Conservation (phyloP, 169 alveolate genomes). For the Plasmodium vivax region DNA sequence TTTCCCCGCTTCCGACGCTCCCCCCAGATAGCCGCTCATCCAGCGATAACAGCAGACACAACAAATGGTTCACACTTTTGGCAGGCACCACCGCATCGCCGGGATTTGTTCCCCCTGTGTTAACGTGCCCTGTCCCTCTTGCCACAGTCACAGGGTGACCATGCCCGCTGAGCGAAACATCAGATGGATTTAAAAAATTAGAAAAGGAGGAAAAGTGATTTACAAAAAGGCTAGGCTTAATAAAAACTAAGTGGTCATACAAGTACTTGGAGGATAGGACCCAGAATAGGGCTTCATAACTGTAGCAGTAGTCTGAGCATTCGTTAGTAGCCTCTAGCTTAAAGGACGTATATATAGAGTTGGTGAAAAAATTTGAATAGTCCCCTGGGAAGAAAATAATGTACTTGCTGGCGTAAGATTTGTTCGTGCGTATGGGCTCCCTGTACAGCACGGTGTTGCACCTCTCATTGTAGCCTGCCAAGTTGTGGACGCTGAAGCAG, state of each 20-base stretch:
- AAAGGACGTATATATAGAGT: slow-evolving; percentile 44
- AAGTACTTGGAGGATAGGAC: slow-evolving; percentile 44
- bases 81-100: neutral
- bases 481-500: slow-evolving; percentile 33
- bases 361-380: slow-evolving; percentile 55
- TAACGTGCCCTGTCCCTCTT: neutral
- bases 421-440: slow-evolving; percentile 33
- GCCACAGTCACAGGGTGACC: neutral
- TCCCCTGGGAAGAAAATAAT: slow-evolving; percentile 67
- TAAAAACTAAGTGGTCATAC: slow-evolving; percentile 57
- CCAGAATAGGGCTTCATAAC: slow-evolving; percentile 73
- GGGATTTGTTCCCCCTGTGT: neutral
- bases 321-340: slow-evolving; percentile 4
- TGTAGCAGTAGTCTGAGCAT: slow-evolving; percentile 46
- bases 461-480: slow-evolving; percentile 35
- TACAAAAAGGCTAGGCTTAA: slow-evolving; percentile 40
- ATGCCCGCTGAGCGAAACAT: neutral
- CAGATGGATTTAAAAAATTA: slow-evolving; percentile 29
- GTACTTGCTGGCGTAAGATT: slow-evolving; percentile 15
- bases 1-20: too few species aligned
- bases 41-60: slow-evolving; percentile 22
- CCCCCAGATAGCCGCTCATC: slow-evolving; percentile 12
- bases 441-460: slow-evolving; percentile 45
- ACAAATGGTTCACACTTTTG: slow-evolving; percentile 31
- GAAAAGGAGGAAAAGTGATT: slow-evolving; percentile 33